These are phyloP conservation scores for Saccharomycopsis sp. DNA, from an alignment of 805 yeast species.

Conservation along the genomic window DNA sequence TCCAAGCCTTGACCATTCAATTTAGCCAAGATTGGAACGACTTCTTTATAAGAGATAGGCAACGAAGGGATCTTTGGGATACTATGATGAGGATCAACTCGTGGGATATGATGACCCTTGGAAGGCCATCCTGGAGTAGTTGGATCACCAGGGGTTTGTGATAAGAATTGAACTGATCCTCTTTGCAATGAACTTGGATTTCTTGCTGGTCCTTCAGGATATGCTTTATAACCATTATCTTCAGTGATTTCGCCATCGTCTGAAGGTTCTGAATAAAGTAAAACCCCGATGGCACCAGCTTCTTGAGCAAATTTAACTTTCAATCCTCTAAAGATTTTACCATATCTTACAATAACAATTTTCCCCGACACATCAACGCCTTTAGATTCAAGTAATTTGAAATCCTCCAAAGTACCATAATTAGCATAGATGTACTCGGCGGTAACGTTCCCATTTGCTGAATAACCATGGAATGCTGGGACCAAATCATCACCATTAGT, in stretches of 20 bases:
- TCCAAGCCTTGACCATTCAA: slow-evolving; percentile 53
- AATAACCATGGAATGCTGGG: slow-evolving; percentile 73
- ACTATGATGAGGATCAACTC: slow-evolving; percentile 41
- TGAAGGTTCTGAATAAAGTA: slow-evolving; percentile 63
- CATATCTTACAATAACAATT: slow-evolving; percentile 63
- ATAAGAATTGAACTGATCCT: slow-evolving; percentile 62
- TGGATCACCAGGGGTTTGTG: slow-evolving; percentile 68
- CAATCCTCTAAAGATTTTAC: slow-evolving; percentile 60
- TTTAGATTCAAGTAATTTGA: slow-evolving; percentile 35
- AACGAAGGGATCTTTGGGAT: slow-evolving; percentile 65
- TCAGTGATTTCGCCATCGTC: slow-evolving; percentile 48
- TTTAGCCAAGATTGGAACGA: slow-evolving; percentile 50
- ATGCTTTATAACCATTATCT: slow-evolving; percentile 53
- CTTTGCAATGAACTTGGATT: slow-evolving; percentile 72
- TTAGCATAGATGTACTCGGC: slow-evolving; percentile 60
- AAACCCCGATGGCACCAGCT: slow-evolving; percentile 57
- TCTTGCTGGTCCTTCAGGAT: slow-evolving; percentile 73
- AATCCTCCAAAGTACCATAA: slow-evolving; percentile 61
- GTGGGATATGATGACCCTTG: slow-evolving; percentile 38
- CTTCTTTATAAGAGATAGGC: slow-evolving; percentile 61
- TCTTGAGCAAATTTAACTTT: slow-evolving; percentile 75
- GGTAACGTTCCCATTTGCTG: slow-evolving; percentile 70
- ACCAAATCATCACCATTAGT: slow-evolving; percentile 39
- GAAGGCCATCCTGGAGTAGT: slow-evolving; percentile 66
- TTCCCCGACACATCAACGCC: slow-evolving; percentile 49